These are phyloP conservation scores for Hyaloraphidium curvatum DNA, from an alignment of 192 early-diverging fungal genomes.

Conservation along the genomic window DNA sequence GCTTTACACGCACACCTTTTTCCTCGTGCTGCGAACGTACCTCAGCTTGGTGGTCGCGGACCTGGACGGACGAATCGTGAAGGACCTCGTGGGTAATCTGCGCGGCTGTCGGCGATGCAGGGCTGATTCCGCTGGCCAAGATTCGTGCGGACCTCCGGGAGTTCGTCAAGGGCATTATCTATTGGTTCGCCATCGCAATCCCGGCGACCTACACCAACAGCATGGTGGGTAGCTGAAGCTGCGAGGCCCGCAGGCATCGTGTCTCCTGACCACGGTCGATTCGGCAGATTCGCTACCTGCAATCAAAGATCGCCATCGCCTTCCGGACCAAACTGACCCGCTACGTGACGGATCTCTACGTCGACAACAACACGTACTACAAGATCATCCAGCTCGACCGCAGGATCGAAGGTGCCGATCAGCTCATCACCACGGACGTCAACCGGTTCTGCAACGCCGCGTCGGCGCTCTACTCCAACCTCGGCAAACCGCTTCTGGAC, in stretches of 20 bases:
- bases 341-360: constrained; percentile 20
- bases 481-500: constrained; percentile 53
- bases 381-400: constrained; percentile 25
- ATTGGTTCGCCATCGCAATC: constrained; percentile 85
- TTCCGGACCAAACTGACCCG: constrained; percentile 18
- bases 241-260: background rate
- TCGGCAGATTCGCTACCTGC: constrained; percentile 17
- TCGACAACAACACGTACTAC: constrained; percentile 20
- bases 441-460: constrained; percentile 49
- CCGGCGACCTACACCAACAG: constrained; percentile 95
- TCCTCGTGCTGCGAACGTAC: constrained; percentile 78
- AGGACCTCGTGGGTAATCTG: constrained; percentile 53
- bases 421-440: constrained; percentile 28
- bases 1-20: constrained; percentile 59
- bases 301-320: constrained; percentile 26
- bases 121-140: constrained; percentile 12
- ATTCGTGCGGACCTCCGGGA: constrained; percentile 56
- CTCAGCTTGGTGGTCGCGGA: constrained; percentile 79
- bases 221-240: constrained; percentile 49
- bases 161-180: constrained; percentile 55
- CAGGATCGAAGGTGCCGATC: constrained; percentile 21
- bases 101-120: background rate
- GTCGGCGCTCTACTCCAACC: constrained; percentile 51
- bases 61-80: constrained; percentile 84
- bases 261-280: background rate